Evolutionary conservation across 208 protist genomes (phyloP).

Genomic region (Jaenimonas drosophilae): DNA sequence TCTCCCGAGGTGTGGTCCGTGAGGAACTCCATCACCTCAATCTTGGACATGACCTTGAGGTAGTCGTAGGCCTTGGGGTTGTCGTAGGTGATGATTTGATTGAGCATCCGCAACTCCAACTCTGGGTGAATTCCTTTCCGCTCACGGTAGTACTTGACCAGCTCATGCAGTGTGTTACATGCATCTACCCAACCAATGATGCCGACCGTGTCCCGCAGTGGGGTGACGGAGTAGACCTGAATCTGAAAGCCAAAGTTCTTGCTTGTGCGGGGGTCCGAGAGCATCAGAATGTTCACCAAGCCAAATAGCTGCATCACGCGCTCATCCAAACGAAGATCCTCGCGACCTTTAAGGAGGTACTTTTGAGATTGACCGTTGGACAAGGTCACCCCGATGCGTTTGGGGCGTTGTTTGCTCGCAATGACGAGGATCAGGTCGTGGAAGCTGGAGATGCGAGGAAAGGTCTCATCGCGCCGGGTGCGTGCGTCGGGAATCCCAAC

Average conservation of each 20-base stretch:
- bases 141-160: conserved; percentile 70
- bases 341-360: conserved; percentile 98
- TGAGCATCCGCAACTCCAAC: conserved; percentile 79
- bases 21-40: conserved; percentile 93
- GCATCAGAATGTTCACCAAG: conserved; percentile 98
- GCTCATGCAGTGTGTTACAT: conserved; percentile 92
- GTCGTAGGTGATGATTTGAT: conserved; percentile 73
- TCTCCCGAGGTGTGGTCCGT: conserved; percentile 93
- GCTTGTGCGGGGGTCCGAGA: conserved; percentile 65
- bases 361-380: conserved; percentile 93
- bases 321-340: conserved; percentile 98
- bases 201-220: conserved; percentile 96
- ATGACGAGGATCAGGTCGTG: conserved; percentile 91
- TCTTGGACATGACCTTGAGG: conserved; percentile 78
- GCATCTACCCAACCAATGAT: conserved; percentile 99
- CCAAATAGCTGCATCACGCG: conserved; percentile 99
- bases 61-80: conserved; percentile 79
- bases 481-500: conserved; percentile 82
- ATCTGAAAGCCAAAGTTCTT: conserved; percentile 86
- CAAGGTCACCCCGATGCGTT: conserved; percentile 93
- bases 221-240: conserved; percentile 96
- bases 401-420: conserved; percentile 98
- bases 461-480: conserved; percentile 56
- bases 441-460: conserved; percentile 92
- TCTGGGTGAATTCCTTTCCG: conserved; percentile 41